Evolutionary conservation across 228 moss, liverwort and hornwort genomes (phyloP).

Genomic region (Sphagnum fallax): DNA sequence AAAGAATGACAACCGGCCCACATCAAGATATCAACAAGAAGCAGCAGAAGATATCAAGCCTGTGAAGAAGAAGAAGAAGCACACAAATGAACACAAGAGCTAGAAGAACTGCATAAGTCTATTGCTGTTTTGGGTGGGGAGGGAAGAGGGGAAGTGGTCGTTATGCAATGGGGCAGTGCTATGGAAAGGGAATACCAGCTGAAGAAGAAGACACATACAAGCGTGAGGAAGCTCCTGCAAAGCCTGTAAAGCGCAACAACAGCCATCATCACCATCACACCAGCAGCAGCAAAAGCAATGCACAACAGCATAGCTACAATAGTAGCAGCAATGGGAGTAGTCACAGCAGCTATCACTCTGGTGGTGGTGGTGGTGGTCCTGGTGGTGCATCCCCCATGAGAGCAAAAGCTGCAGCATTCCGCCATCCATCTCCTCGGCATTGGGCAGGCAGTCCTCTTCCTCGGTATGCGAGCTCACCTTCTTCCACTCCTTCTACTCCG

Average conservation of each 20-base stretch:
- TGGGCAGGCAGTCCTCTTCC: conserved; percentile 66
- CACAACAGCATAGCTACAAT: conserved; percentile 12
- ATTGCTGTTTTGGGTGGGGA: too few species aligned
- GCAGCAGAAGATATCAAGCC: too few species aligned
- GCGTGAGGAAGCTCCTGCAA: conserved; percentile 37
- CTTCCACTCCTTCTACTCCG: conserved; percentile 68
- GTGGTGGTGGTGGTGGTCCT: conserved; percentile 5
- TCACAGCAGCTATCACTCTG: too few species aligned
- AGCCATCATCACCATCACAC: too few species aligned
- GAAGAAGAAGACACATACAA: conserved; percentile 42
- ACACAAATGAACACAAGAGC: too few species aligned
- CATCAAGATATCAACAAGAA: too few species aligned
- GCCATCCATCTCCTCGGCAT: conserved; percentile 72
- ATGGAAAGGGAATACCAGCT: conserved; percentile 56
- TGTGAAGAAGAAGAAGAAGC: too few species aligned
- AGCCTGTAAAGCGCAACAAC: conserved; percentile 25
- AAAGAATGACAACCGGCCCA: too few species aligned
- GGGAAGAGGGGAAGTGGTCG: conserved; percentile 19
- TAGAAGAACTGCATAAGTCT: too few species aligned
- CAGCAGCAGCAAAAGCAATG: too few species aligned
- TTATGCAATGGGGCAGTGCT: conserved; percentile 99
- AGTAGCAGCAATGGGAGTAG: not conserved
- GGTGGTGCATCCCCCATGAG: conserved; percentile 70
- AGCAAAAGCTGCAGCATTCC: conserved; percentile 50
- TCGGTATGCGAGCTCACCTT: conserved; percentile 70